Evolutionary conservation across 73 alveolate genomes (phyloP).

Genomic region (Urostyla sp.): DNA sequence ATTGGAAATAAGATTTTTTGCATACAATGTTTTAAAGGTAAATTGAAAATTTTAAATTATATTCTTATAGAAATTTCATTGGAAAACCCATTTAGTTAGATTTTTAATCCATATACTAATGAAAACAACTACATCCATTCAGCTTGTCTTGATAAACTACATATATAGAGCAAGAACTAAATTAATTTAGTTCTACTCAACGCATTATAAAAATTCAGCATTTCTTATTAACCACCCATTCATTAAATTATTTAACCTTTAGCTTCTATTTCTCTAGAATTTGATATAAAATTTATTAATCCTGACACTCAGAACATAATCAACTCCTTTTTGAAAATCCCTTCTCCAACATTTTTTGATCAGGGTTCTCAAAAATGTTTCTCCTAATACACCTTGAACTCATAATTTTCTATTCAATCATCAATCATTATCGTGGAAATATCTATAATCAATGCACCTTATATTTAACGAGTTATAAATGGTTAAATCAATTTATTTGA

Average conservation of each 20-base stretch:
- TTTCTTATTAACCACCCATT: conserved; percentile 2
- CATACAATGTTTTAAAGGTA: too few relatives aligned
- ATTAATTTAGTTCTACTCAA: conserved; percentile 1
- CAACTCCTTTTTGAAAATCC: conserved; percentile 17
- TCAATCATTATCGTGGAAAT: conserved; percentile 7
- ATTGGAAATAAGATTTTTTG: conserved; percentile 39
- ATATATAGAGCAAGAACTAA: neutral
- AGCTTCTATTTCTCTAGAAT: neutral
- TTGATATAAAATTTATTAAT: conserved; percentile 30
- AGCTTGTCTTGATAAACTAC: neutral
- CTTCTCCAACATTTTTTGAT: neutral
- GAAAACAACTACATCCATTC: conserved; percentile 15
- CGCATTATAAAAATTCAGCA: conserved; percentile 11
- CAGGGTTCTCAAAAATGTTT: conserved; percentile 1
- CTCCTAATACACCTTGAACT: neutral
- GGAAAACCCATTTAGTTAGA: neutral
- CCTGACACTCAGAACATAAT: conserved; percentile 35
- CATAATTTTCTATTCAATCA: conserved; percentile 3
- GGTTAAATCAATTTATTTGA: conserved; percentile 36
- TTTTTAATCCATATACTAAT: conserved; percentile 6
- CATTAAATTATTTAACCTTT: neutral
- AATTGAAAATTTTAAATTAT: neutral
- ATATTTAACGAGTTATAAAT: neutral
- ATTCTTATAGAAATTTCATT: conserved; percentile 1
- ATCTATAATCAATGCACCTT: neutral